Conservation (phyloP, 129 eudicot genomes). For the Pittosporum tobira region DNA sequence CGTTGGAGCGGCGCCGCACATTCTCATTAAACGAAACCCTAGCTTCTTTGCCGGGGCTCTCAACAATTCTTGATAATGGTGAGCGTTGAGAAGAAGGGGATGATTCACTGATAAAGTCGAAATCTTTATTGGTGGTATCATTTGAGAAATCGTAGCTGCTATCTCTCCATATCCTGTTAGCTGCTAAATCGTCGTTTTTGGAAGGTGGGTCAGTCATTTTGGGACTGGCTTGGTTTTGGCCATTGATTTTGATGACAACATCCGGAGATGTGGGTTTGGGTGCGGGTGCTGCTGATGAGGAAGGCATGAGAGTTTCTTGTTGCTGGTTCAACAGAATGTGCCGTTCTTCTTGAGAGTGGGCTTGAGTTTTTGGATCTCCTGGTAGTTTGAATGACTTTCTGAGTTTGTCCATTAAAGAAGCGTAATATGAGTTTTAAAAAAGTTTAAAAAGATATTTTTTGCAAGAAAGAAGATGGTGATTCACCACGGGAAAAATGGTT, state of each 20-base stretch:
- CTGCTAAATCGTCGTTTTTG: not conserved
- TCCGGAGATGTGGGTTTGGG: not conserved
- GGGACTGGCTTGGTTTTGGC: not conserved
- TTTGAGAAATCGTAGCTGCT: conserved; percentile 41
- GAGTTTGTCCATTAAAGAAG: conserved; percentile 4
- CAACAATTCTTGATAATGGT: conserved; percentile 23
- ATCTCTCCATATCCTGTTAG: conserved; percentile 23
- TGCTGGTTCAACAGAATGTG: not conserved
- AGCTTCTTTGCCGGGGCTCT: conserved; percentile 33
- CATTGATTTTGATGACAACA: not conserved
- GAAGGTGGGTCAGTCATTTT: conserved; percentile 20
- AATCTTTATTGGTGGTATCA: conserved; percentile 26
- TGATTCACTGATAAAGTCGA: conserved; percentile 26
- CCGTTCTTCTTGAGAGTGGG: conserved; percentile 1
- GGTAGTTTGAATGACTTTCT: conserved; percentile 9
- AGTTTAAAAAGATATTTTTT: not conserved
- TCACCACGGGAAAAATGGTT: not conserved
- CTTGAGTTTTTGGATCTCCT: not conserved
- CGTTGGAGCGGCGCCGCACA: conserved; percentile 33
- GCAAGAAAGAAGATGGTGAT: not conserved
- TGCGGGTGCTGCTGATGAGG: no score
- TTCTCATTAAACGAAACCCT: conserved; percentile 34
- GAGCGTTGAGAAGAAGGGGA: conserved; percentile 27
- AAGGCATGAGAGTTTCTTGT: not conserved
- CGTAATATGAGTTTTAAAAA: not conserved